A percentile compares a stretch with the other conserved stretches of the same genome.
Conservation (phyloP, 1,139 yeast genomes). For the Scheffersomyces cryptocercus region DNA sequence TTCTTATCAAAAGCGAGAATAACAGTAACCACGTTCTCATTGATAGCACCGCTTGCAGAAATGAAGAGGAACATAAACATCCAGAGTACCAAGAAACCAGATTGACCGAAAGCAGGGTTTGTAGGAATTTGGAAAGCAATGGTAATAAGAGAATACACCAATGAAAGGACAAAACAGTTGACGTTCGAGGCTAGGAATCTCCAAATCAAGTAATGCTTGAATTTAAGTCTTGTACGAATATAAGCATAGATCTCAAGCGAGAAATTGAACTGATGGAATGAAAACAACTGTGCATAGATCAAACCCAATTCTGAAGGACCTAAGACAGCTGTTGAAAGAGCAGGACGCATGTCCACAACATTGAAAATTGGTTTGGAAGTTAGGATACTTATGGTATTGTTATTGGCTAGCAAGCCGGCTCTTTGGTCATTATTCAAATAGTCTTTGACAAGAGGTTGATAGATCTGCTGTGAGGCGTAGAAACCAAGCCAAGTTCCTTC, state of each 20-base stretch:
- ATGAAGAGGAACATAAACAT: conserved; percentile 58
- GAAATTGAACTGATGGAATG: conserved; percentile 36
- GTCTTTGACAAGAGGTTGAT: conserved; percentile 22
- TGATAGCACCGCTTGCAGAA: conserved; percentile 64
- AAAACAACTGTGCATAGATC: conserved; percentile 33
- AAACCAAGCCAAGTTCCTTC: conserved; percentile 23
- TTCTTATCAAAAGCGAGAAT: conserved; percentile 48
- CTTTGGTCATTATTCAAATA: conserved; percentile 13
- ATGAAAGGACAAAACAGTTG: conserved; percentile 52
- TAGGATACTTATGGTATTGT: conserved; percentile 18
- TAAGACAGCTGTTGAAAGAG: conserved; percentile 20
- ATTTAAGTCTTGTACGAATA: conserved; percentile 33
- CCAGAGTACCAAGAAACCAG: conserved; percentile 70
- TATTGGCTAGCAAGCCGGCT: conserved; percentile 13
- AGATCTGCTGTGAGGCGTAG: conserved; percentile 22
- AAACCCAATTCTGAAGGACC: conserved; percentile 39
- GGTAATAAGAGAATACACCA: conserved; percentile 59
- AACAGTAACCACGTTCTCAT: conserved; percentile 56
- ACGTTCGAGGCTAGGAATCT: conserved; percentile 48
- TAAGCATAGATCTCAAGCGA: conserved; percentile 22
- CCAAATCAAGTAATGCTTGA: conserved; percentile 48
- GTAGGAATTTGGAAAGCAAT: conserved; percentile 61
- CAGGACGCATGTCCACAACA: conserved; percentile 23
- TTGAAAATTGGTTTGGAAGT: conserved; percentile 23
- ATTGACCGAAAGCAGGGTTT: conserved; percentile 52